phyloP scores from a whole-genome alignment of 2,329 filamentous ascomycete species.

The Clonostachys byssicola region DNA sequence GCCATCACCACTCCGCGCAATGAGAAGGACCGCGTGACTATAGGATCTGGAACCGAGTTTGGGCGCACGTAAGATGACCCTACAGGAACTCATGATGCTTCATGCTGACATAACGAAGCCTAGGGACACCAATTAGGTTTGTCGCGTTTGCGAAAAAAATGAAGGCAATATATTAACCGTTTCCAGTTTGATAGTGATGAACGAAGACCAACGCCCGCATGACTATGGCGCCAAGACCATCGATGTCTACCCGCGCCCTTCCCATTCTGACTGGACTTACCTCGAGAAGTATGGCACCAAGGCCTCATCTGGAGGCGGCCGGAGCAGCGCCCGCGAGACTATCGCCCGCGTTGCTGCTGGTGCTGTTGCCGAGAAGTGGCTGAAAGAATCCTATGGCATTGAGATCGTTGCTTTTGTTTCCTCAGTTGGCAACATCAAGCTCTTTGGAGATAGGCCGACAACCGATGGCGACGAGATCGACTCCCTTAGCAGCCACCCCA shows the following conservation, averaged over 20 bases:
- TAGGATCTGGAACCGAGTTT: slow-evolving; percentile 89
- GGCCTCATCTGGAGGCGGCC: slow-evolving; percentile 83
- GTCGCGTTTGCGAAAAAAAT: slow-evolving; percentile 34
- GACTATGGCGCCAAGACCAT: slow-evolving; percentile 91
- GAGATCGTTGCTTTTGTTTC: slow-evolving; percentile 91
- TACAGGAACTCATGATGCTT: not conserved
- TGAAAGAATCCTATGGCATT: slow-evolving; percentile 73
- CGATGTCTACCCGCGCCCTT: slow-evolving; percentile 85
- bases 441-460: slow-evolving; percentile 15
- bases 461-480: slow-evolving; percentile 10
- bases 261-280: slow-evolving; percentile 96
- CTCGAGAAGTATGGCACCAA: slow-evolving; percentile 96
- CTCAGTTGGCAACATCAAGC: slow-evolving; percentile 63
- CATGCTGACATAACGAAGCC: not conserved
- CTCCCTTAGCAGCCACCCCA: slow-evolving; percentile 68
- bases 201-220: slow-evolving; percentile 88
- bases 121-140: slow-evolving; percentile 88
- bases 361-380: slow-evolving; percentile 90
- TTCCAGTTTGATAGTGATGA: slow-evolving; percentile 48
- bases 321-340: slow-evolving; percentile 90
- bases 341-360: slow-evolving; percentile 90
- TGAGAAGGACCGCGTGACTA: slow-evolving; percentile 87
- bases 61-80: slow-evolving; percentile 57
- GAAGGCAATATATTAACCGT: not conserved
- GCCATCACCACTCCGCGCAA: slow-evolving; percentile 87